A percentile compares a stretch with the other conserved stretches of the same genome.
These are phyloP conservation scores for Cicer chorassanicum DNA, from an alignment of 306 rosid genomes.

Conservation along the genomic window DNA sequence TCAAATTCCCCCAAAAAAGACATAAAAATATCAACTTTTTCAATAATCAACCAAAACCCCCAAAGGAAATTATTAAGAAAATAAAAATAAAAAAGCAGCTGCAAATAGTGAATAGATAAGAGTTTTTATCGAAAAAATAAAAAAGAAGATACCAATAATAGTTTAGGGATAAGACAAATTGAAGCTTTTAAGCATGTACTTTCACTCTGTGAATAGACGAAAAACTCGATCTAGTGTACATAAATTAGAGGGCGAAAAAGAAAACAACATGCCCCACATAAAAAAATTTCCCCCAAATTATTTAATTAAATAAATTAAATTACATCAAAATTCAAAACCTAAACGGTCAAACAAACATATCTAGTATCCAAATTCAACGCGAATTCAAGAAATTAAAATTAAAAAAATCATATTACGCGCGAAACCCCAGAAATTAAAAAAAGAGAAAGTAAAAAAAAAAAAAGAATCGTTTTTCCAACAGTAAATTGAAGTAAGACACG, in stretches of 20 bases:
- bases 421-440: constrained; percentile 51
- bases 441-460: not conserved
- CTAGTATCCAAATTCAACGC: constrained; percentile 49
- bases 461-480: not conserved
- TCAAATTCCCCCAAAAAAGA: constrained; percentile 51
- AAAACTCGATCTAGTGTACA: constrained; percentile 48
- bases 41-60: constrained; percentile 29
- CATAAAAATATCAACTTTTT: constrained; percentile 37
- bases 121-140: constrained; percentile 21
- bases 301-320: constrained; percentile 35
- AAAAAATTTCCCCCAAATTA: constrained; percentile 48
- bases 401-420: constrained; percentile 53
- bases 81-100: constrained; percentile 25
- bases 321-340: constrained; percentile 49
- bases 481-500: not conserved
- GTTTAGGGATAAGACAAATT: constrained; percentile 70
- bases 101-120: constrained; percentile 25
- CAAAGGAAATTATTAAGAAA: not conserved
- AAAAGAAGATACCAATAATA: constrained; percentile 34
- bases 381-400: constrained; percentile 2
- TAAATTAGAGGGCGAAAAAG: constrained; percentile 45
- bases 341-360: constrained; percentile 71
- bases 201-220: constrained; percentile 45
- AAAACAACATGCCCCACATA: constrained; percentile 58
- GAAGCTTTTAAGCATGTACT: constrained; percentile 61